These are phyloP conservation scores for Didymosphaeria variabile DNA, from an alignment of 2,329 filamentous ascomycete genomes.

Conservation along the genomic window DNA sequence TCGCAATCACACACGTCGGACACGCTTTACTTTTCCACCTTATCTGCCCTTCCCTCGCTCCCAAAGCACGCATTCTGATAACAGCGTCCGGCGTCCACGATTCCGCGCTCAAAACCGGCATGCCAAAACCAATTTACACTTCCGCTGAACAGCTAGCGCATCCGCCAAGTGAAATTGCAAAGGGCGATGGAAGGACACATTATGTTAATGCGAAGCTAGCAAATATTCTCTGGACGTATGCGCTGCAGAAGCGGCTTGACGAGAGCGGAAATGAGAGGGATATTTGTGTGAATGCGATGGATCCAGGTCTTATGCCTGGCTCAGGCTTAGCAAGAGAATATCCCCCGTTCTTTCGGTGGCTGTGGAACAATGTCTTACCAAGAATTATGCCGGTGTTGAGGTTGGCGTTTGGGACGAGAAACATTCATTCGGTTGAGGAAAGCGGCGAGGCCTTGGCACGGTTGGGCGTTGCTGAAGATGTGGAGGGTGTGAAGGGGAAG, in stretches of 20 bases:
- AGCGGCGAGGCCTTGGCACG: neutral
- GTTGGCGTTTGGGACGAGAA: neutral
- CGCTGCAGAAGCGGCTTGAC: constrained; percentile 11
- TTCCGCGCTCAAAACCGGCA: constrained; percentile 53
- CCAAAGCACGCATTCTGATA: constrained; percentile 56
- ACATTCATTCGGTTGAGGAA: neutral
- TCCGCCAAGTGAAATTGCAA: constrained; percentile 39
- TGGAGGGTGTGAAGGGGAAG: neutral
- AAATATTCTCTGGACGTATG: constrained; percentile 57
- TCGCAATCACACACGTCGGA: constrained; percentile 61
- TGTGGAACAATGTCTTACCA: neutral
- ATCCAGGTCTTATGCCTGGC: constrained; percentile 3
- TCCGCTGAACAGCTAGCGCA: constrained; percentile 58
- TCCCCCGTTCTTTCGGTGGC: neutral
- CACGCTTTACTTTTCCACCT: constrained; percentile 62
- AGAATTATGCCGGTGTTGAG: neutral
- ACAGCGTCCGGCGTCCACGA: constrained; percentile 57
- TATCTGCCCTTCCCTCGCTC: constrained; percentile 52
- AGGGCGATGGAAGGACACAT: constrained; percentile 43
- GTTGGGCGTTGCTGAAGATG: neutral
- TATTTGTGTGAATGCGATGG: neutral
- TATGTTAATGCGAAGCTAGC: constrained; percentile 59
- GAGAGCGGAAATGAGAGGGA: neutral
- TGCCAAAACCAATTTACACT: constrained; percentile 54
- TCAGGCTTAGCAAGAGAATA: neutral